phyloP scores from a whole-genome alignment of 1,284 basidiomycete species.

The Phellinidium pouzarii region DNA sequence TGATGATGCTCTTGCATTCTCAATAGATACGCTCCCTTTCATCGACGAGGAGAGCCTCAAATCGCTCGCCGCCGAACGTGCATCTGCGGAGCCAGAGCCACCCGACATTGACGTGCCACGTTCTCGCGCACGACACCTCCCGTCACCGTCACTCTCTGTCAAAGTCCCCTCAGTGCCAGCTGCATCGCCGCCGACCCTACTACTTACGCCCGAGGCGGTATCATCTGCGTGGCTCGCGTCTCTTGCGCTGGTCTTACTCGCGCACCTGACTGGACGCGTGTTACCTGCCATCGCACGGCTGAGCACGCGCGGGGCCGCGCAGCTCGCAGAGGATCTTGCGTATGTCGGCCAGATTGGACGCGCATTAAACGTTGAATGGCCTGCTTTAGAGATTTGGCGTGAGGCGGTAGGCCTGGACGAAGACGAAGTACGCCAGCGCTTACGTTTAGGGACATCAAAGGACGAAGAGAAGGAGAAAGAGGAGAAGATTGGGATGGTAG shows the following conservation, averaged over 20 bases:
- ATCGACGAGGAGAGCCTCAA: conserved; percentile 55
- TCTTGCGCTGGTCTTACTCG: conserved; percentile 73
- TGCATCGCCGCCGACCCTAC: conserved; percentile 17
- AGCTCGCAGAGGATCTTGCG: conserved; percentile 82
- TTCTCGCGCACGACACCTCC: conserved; percentile 32
- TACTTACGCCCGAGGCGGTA: conserved; percentile 65
- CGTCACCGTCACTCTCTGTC: conserved; percentile 27
- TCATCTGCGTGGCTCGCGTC: conserved; percentile 87
- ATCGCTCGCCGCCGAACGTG: conserved; percentile 35
- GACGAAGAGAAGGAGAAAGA: not conserved
- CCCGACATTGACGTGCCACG: conserved; percentile 22
- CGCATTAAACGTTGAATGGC: conserved; percentile 82
- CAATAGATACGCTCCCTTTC: conserved; percentile 75
- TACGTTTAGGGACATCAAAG: conserved; percentile 25
- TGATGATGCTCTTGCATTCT: conserved; percentile 86
- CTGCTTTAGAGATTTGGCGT: conserved; percentile 70
- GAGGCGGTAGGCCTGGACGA: conserved; percentile 55
- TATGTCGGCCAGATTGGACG: conserved; percentile 89
- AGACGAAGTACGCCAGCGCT: conserved; percentile 41
- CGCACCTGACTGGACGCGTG: conserved; percentile 60
- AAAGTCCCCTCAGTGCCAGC: conserved; percentile 27
- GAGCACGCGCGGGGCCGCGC: conserved; percentile 63
- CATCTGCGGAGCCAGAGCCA: conserved; percentile 20
- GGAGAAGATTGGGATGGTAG: conserved; percentile 2
- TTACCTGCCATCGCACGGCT: conserved; percentile 59